These are phyloP conservation scores for Aspergillus japonicus DNA, from an alignment of 2,329 filamentous ascomycete genomes.

Conservation along the genomic window DNA sequence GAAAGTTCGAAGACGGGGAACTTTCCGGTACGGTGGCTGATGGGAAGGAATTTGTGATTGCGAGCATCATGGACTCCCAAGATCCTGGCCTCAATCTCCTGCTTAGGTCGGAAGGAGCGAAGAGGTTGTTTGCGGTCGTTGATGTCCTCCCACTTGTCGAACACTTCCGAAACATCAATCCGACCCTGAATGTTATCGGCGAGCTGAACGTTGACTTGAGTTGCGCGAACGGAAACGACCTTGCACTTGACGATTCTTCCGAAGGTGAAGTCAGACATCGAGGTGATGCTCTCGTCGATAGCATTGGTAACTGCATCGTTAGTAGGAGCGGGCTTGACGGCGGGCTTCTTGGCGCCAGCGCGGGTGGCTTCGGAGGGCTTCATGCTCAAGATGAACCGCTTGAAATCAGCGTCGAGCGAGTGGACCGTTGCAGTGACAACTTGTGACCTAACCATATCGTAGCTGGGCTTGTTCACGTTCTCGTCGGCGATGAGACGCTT, in stretches of 20 bases:
- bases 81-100: constrained; percentile 71
- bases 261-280: constrained; percentile 69
- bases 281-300: constrained; percentile 63
- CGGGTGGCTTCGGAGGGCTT: constrained; percentile 52
- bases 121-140: constrained; percentile 77
- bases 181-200: constrained; percentile 89
- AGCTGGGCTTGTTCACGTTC: constrained; percentile 65
- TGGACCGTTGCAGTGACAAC: constrained; percentile 71
- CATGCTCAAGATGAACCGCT: constrained; percentile 67
- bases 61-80: constrained; percentile 86
- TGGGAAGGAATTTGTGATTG: constrained; percentile 86
- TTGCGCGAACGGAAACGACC: constrained; percentile 81
- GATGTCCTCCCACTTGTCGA: constrained; percentile 85
- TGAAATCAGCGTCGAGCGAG: constrained; percentile 67
- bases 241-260: constrained; percentile 74
- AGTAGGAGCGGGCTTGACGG: constrained; percentile 31
- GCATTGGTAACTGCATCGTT: constrained; percentile 52
- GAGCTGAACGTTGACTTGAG: constrained; percentile 87
- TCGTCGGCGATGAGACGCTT: constrained; percentile 75
- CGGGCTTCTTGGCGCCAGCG: constrained; percentile 40
- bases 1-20: constrained; percentile 82
- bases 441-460: constrained; percentile 75
- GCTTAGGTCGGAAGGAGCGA: constrained; percentile 68
- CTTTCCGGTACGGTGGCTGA: constrained; percentile 79
- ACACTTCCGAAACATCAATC: constrained; percentile 86